A percentile compares a stretch with the other conserved stretches of the same genome.
Conservation (phyloP, 352 stramenopile species). For the Pilasporangium apinafurcum region DNA sequence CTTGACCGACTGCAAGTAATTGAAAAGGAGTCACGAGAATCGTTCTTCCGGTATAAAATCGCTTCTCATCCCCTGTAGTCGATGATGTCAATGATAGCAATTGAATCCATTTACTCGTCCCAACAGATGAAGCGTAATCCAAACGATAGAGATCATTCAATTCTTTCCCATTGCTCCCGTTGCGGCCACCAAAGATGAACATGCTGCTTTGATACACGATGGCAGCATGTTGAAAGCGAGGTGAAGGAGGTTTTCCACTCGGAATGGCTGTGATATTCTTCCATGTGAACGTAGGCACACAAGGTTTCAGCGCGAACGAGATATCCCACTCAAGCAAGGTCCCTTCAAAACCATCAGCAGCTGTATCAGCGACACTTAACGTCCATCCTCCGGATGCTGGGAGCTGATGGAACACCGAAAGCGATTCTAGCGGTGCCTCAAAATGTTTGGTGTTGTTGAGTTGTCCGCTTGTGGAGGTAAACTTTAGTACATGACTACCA, state of each 20-base stretch:
- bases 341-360: slow-evolving; percentile 28
- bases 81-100: slow-evolving; percentile 13
- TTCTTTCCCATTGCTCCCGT: slow-evolving; percentile 13
- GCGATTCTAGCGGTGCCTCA: slow-evolving; percentile 25
- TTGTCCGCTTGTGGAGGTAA: slow-evolving; percentile 11
- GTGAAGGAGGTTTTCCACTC: slow-evolving; percentile 26
- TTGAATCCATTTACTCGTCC: slow-evolving; percentile 30
- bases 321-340: slow-evolving; percentile 47
- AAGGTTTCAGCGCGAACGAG: slow-evolving; percentile 41
- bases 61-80: slow-evolving; percentile 5
- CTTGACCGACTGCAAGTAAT: slow-evolving; percentile 30
- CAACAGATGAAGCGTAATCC: slow-evolving; percentile 32
- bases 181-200: slow-evolving; percentile 62
- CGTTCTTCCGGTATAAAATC: slow-evolving; percentile 23
- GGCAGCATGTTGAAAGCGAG: slow-evolving; percentile 54
- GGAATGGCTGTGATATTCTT: slow-evolving; percentile 12
- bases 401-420: slow-evolving; percentile 53
- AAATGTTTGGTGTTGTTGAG: background rate
- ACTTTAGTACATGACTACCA: slow-evolving; percentile 24
- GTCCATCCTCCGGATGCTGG: slow-evolving; percentile 51
- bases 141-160: slow-evolving; percentile 55
- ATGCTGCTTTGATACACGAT: slow-evolving; percentile 52
- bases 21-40: slow-evolving; percentile 43
- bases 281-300: slow-evolving; percentile 50
- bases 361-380: slow-evolving; percentile 37